These are phyloP conservation scores for Cydonia oblonga DNA, from an alignment of 331 rosid species.

Conservation along the genomic window DNA sequence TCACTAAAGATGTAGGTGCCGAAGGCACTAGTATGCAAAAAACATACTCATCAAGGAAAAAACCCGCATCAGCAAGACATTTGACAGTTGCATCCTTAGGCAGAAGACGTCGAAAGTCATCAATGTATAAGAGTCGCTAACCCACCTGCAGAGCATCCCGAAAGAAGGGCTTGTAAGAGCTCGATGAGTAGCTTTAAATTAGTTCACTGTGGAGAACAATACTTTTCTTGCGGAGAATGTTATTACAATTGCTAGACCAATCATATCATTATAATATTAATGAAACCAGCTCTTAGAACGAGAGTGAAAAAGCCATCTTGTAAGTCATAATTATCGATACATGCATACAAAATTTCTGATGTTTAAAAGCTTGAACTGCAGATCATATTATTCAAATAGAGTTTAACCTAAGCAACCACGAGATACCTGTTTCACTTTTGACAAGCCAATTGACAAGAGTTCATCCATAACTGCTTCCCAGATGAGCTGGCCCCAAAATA, in stretches of 20 bases:
- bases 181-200: neutral
- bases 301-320: neutral
- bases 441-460: constrained; percentile 65
- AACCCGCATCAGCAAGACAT: constrained; percentile 93
- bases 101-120: constrained; percentile 45
- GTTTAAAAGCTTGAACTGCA: neutral
- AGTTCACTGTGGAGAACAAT: neutral
- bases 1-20: neutral
- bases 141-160: constrained; percentile 99
- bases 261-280: neutral
- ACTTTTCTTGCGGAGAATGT: neutral
- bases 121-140: constrained; percentile 90
- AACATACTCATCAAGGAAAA: constrained; percentile 94
- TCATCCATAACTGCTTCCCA: constrained; percentile 84
- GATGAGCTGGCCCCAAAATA: constrained; percentile 87
- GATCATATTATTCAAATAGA: neutral
- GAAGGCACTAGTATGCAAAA: constrained; percentile 6
- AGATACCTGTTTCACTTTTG: constrained; percentile 66
- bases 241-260: neutral
- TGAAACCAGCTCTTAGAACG: no score
- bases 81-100: constrained; percentile 55
- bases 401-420: neutral
- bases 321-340: neutral
- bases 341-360: neutral
- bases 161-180: constrained; percentile 66